Percentiles rank a stretch among this genome's conserved stretches.
phyloP scores from a whole-genome alignment of 73 alveolate genomes.

The Paramecium sexaurelia region DNA sequence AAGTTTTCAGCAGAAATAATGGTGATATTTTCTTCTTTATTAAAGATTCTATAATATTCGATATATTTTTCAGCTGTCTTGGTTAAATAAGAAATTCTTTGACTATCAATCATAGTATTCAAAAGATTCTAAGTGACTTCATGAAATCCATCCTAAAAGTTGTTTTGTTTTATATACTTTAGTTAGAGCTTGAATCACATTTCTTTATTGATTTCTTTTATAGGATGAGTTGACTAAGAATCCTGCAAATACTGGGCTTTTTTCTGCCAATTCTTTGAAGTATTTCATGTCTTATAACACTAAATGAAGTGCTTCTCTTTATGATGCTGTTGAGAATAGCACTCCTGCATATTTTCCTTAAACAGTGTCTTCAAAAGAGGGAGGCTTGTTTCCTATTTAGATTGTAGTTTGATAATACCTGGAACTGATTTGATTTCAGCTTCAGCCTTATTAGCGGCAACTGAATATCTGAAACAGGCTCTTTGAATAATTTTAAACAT shows the following conservation, averaged over 20 bases:
- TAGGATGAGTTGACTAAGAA: conserved; percentile 68
- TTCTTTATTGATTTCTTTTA: conserved; percentile 69
- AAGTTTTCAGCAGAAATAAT: conserved; percentile 79
- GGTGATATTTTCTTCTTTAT: conserved; percentile 78
- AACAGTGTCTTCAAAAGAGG: conserved; percentile 74
- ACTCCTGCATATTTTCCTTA: conserved; percentile 84
- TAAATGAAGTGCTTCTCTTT: conserved; percentile 65
- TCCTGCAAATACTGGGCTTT: conserved; percentile 64
- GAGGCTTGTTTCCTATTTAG: conserved; percentile 63
- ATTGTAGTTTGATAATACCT: not conserved
- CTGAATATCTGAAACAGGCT: conserved; percentile 26
- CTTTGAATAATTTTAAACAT: conserved; percentile 6
- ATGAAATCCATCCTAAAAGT: conserved; percentile 63
- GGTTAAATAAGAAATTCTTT: conserved; percentile 73
- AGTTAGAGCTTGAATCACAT: conserved; percentile 65
- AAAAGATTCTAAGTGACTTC: conserved; percentile 72
- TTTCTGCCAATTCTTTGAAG: conserved; percentile 68
- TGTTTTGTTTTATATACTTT: not conserved
- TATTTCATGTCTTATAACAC: conserved; percentile 77
- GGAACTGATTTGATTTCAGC: conserved; percentile 54
- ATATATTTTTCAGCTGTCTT: conserved; percentile 75
- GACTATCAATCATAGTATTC: conserved; percentile 75
- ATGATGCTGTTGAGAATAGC: conserved; percentile 79
- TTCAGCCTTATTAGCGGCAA: not conserved
- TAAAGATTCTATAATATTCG: conserved; percentile 73